Evolutionary conservation across 2,329 filamentous ascomycete genomes (phyloP).

Genomic region (Cryphonectria carpinicola): DNA sequence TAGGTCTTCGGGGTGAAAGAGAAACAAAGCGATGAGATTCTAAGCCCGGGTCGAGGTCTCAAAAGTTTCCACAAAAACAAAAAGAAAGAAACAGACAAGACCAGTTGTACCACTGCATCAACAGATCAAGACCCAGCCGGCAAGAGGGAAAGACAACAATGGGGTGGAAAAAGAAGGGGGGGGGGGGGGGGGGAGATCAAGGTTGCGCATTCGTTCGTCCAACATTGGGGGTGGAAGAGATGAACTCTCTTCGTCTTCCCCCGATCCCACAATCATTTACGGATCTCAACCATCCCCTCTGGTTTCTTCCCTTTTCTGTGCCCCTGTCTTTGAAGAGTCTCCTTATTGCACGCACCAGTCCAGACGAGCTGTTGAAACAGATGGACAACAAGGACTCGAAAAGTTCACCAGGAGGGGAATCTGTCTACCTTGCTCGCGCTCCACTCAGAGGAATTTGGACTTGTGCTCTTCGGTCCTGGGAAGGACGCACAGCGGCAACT

Average conservation of each 20-base stretch:
- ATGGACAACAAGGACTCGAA: not conserved
- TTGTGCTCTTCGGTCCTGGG: not conserved
- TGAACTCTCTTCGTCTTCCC: not conserved
- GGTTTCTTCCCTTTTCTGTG: not conserved
- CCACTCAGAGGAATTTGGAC: not conserved
- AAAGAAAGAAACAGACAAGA: not conserved
- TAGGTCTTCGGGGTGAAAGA: not conserved
- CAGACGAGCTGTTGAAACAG: not conserved
- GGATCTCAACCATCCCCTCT: not conserved
- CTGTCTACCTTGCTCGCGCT: not conserved
- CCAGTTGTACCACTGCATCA: not conserved
- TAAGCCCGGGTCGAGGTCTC: too few relatives aligned
- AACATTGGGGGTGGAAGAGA: not conserved
- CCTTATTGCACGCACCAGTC: not conserved
- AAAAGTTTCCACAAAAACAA: too few relatives aligned
- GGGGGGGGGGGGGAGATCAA: not conserved
- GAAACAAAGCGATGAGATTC: too few relatives aligned
- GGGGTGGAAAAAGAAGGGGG: not conserved
- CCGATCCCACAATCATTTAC: not conserved
- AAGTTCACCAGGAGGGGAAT: too few relatives aligned
- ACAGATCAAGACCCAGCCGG: not conserved
- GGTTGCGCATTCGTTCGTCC: not conserved
- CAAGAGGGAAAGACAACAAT: not conserved
- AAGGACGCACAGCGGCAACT: not conserved
- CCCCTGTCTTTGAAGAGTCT: not conserved